phyloP scores from a whole-genome alignment of 2,329 filamentous ascomycete genomes.

The Neofusicoccum ribis region DNA sequence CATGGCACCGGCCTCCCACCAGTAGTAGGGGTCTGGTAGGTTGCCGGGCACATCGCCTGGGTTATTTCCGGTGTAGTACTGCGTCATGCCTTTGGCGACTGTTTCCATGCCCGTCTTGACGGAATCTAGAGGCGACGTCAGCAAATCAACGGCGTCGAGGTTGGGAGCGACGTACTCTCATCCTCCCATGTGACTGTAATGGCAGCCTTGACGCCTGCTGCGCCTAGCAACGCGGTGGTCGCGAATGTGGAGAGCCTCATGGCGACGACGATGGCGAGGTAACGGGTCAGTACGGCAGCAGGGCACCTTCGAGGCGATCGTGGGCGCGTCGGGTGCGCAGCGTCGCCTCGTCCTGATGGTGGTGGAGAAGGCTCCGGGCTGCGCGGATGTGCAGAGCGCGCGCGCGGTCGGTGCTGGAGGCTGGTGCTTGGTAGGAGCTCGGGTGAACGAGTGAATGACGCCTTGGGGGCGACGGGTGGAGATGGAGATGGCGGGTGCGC shows the following conservation, averaged over 20 bases:
- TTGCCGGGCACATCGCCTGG: constrained; percentile 46
- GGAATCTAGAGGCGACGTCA: constrained; percentile 9
- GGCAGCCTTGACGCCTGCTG: constrained; percentile 32
- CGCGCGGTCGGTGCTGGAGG: constrained; percentile 2
- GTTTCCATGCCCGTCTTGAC: constrained; percentile 16
- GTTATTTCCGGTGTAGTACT: constrained; percentile 17
- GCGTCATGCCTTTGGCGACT: constrained; percentile 16
- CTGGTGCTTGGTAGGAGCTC: constrained; percentile 12
- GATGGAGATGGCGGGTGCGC: constrained; percentile 19
- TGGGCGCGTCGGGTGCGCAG: background rate
- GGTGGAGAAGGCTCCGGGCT: background rate
- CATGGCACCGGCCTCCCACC: constrained; percentile 46
- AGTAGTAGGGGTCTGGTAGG: constrained; percentile 46
- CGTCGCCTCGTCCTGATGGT: background rate
- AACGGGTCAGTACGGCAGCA: background rate
- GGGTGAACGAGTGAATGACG: constrained; percentile 16
- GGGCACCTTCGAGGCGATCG: background rate
- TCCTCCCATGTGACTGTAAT: constrained; percentile 27
- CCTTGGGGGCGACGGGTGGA: background rate
- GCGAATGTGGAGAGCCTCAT: constrained; percentile 39
- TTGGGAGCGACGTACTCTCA: background rate
- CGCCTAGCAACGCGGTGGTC: constrained; percentile 33
- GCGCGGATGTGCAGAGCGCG: background rate
- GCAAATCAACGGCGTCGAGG: background rate
- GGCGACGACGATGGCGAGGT: background rate